Conservation (phyloP, 257 asterid species). For the Nemophila menziesii region DNA sequence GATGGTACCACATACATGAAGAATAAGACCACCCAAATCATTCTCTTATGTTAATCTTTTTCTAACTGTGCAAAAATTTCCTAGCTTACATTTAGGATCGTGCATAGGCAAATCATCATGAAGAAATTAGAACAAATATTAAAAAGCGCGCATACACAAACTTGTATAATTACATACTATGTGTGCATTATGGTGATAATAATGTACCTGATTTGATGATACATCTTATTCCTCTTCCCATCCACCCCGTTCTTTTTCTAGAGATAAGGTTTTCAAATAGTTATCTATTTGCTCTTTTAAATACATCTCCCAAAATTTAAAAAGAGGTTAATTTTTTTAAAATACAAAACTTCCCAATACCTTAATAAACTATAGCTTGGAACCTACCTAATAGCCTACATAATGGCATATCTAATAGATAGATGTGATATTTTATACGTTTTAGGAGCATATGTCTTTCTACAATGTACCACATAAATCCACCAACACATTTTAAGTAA, state of each 20-base stretch:
- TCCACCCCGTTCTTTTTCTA: conserved; percentile 65
- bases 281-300: conserved; percentile 69
- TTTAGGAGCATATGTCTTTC: conserved; percentile 57
- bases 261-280: conserved; percentile 51
- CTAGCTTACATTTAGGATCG: conserved; percentile 84
- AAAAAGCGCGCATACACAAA: too few relatives aligned
- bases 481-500: too few relatives aligned
- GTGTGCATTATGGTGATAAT: neutral
- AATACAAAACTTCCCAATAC: conserved; percentile 3
- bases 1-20: conserved; percentile 94
- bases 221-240: conserved; percentile 79
- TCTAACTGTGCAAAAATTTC: conserved; percentile 78
- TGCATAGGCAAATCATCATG: conserved; percentile 80
- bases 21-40: conserved; percentile 92
- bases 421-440: conserved; percentile 77
- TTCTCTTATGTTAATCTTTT: conserved; percentile 85
- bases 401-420: conserved; percentile 80
- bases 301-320: conserved; percentile 84
- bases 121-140: too few relatives aligned
- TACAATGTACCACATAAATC: too few relatives aligned
- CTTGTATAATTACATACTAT: too few relatives aligned
- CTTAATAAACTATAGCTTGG: neutral
- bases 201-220: conserved; percentile 72
- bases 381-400: conserved; percentile 68
- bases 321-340: conserved; percentile 4